phyloP scores from a whole-genome alignment of 1,139 yeast species.

The Entelexis paramagnoliae region DNA sequence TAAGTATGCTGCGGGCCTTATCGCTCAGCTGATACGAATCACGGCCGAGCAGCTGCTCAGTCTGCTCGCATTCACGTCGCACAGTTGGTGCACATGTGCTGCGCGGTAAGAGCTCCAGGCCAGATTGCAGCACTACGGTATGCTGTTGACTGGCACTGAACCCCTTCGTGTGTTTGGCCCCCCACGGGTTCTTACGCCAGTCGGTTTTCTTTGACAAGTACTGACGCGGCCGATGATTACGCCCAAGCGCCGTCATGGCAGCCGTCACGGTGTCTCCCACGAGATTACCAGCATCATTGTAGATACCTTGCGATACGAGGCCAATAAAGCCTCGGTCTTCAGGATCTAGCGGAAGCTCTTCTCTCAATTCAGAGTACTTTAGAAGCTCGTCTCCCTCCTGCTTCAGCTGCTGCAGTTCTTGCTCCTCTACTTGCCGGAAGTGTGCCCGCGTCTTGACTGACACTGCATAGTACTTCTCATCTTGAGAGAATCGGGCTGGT shows the following conservation, averaged over 20 bases:
- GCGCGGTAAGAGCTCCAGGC: conserved; percentile 18
- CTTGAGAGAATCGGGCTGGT: conserved; percentile 13
- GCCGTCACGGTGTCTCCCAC: conserved; percentile 9
- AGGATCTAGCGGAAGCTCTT: neutral
- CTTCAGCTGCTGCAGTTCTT: neutral
- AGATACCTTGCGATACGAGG: conserved; percentile 16
- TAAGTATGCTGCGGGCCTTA: conserved; percentile 3
- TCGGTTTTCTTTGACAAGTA: neutral
- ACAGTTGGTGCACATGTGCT: conserved; percentile 13
- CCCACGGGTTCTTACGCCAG: neutral
- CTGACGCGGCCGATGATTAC: neutral
- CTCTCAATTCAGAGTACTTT: neutral
- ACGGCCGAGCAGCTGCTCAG: conserved; percentile 6
- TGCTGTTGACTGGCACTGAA: conserved; percentile 4
- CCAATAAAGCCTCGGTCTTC: conserved; percentile 14
- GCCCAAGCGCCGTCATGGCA: neutral
- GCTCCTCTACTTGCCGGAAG: neutral
- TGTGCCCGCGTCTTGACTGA: neutral
- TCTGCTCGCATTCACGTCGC: conserved; percentile 5
- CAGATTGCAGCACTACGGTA: conserved; percentile 2
- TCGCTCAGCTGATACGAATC: neutral
- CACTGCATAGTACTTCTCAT: neutral
- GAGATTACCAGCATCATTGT: conserved; percentile 7
- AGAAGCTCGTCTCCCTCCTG: neutral
- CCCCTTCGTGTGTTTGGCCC: neutral